Base-by-base conservation (phyloP, 2,329 filamentous ascomycete genomes). In the Alternaria postmessia region DNA sequence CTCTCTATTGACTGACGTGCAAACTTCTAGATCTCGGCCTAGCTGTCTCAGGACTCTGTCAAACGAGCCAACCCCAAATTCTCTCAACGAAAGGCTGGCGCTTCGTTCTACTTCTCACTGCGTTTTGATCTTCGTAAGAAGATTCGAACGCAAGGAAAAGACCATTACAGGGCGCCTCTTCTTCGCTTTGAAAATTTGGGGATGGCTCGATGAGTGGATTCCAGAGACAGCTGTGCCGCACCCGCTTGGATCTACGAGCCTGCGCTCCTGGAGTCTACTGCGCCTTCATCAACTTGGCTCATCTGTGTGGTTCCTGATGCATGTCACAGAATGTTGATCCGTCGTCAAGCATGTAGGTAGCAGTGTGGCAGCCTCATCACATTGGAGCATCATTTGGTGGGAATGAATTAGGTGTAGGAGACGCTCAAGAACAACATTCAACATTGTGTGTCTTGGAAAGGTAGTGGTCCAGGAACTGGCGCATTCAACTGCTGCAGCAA, bases 1-100 rank as follows among this genome's bases (percentile, higher is more conserved):
- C 14, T 30, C 12, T 22, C 18, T 46, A 9, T 48, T 20, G 22
- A 61, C 48, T 58, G 48, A 59, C 24, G n/a, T 51, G 51, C 44
- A 44, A 22, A 49, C 43, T 36, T 46, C 26, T 56, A 60, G 46
- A 56, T 56, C 52, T 38, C 41, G 22, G 44, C 20, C 39, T 20
- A n/a, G 32, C 30, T 32, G 26, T 7, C 6, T 30, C 22, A 11
- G n/a, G 22, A 46, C 32, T 34, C 18, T 32, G 3, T 18, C n/a
- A n/a, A 7, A 20, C n/a, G 48, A 56, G 14, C 18, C 41, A 26
- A 32, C 12, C 11, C 18, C 32, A 51, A 24, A 22, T 51, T 20
- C 32, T 26, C 39, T 47, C 28, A 20, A 51, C 20, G 39, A 56
- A 32, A 14, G 18, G 9, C 22, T 22, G 57, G 39, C 52, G 24